phyloP scores from a whole-genome alignment of 1,139 yeast genomes.

The Suhomyces panamericanus region DNA sequence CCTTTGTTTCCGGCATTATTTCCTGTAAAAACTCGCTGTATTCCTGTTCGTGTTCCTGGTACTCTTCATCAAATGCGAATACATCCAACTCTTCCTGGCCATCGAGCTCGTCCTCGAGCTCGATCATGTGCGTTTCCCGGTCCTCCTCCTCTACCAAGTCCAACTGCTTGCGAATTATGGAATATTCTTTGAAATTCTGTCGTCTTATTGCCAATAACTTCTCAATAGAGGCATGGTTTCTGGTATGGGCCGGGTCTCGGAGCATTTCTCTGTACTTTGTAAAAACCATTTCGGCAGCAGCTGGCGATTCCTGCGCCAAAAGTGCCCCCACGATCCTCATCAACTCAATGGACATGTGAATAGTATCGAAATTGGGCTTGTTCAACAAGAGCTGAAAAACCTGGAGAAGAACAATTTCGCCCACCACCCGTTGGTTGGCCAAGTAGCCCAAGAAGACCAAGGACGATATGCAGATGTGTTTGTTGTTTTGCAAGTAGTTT shows the following conservation, averaged over 20 bases:
- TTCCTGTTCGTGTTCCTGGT: slow-evolving; percentile 49
- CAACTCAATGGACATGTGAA: slow-evolving; percentile 28
- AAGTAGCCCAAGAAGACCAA: slow-evolving; percentile 60
- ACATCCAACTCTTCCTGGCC: slow-evolving; percentile 51
- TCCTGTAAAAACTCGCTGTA: slow-evolving; percentile 25
- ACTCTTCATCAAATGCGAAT: slow-evolving; percentile 55
- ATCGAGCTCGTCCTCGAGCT: slow-evolving; percentile 51
- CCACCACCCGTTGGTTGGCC: slow-evolving; percentile 63
- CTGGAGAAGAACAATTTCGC: slow-evolving; percentile 65
- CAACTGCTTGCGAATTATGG: slow-evolving; percentile 42
- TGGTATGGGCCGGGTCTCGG: slow-evolving; percentile 27
- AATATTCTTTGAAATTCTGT: slow-evolving; percentile 45
- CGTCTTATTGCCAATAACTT: slow-evolving; percentile 50
- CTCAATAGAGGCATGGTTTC: slow-evolving; percentile 8
- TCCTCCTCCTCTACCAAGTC: slow-evolving; percentile 71
- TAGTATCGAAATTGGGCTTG: slow-evolving; percentile 48
- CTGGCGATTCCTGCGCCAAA: slow-evolving; percentile 23
- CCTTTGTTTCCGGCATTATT: slow-evolving; percentile 18
- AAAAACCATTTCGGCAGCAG: slow-evolving; percentile 49
- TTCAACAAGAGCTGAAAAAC: slow-evolving; percentile 58
- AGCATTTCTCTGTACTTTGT: slow-evolving; percentile 62
- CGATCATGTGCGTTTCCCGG: slow-evolving; percentile 57
- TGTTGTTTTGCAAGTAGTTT: slow-evolving; percentile 52
- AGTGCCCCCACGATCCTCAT: slow-evolving; percentile 27
- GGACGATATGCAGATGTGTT: slow-evolving; percentile 41